Evolutionary conservation across 2,329 filamentous ascomycete genomes (phyloP), one percentile per base, ranked within the genome.

Genomic region (Diplodia sapinea): DNA sequence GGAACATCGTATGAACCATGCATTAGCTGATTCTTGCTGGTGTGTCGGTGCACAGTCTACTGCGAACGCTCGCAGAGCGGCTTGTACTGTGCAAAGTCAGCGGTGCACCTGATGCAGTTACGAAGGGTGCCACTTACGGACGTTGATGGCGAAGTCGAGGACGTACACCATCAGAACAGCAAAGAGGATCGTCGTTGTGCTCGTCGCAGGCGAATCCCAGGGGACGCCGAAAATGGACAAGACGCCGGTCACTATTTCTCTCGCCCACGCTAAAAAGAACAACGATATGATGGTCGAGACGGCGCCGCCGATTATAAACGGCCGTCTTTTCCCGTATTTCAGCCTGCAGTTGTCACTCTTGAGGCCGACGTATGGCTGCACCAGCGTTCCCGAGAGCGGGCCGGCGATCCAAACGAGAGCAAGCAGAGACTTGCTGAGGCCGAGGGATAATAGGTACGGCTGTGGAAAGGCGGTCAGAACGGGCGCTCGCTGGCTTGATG

Each of bases 141-240:
- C 95, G 79, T 98, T 98, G 82, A 98, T 95, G 73, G 94, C 89
- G 78, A 98, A 95, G 78, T 98, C 94, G 62, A 98, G 85, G 61
- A 95, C 84, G 79, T 96, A 98, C 73, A 98, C 91, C 81, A 93
- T 90, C 36, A 93, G 76, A 6, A 97, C 93, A 8, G 94, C 94
- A 68, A 92, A 85, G 38, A 92, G 82, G 71, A 97, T 94, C 57
- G 91, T 87, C 51, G 84, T 82, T 3, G 84, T 84, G 74, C 87
- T 89, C 55, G 91, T 89, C 2, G 84, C 86, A 8, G 84, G 73
- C 0, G 90, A 91, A 49, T 88, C 84, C n/a, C 82, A 81, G 65
- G 90, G 85, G 12, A 87, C 89, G 12, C 91, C 91, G 73, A 95
- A 93, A 1, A 94, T 74, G 2, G 85, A 81, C 9, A 94, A 79